Conservation (phyloP, 805 yeast genomes). For the Cyberlindnera suaveolens region DNA sequence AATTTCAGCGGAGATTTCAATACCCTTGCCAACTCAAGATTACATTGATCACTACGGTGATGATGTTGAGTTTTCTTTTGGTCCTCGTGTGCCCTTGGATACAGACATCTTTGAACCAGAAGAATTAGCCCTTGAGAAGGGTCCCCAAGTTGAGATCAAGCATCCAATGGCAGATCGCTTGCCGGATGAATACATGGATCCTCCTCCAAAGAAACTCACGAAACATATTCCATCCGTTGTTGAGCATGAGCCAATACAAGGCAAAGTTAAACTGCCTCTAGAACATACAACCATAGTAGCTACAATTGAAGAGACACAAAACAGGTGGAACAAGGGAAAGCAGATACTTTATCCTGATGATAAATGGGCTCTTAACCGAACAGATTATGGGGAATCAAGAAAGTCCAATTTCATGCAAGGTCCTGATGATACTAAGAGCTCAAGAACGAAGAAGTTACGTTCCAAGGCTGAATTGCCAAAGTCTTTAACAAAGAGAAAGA, state of each 20-base stretch:
- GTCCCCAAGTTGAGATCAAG: neutral
- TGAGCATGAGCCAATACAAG: too few relatives aligned
- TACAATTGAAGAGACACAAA: neutral
- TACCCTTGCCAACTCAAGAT: too few relatives aligned
- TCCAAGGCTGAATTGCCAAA: neutral
- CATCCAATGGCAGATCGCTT: slow-evolving; percentile 3
- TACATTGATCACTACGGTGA: neutral
- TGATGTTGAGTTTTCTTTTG: neutral
- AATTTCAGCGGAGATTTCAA: too few relatives aligned
- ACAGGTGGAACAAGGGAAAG: neutral
- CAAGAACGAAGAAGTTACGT: neutral
- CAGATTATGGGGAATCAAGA: neutral
- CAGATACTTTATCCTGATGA: neutral
- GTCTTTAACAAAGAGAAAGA: neutral
- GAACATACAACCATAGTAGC: too few relatives aligned
- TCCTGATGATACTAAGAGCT: neutral
- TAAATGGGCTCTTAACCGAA: neutral
- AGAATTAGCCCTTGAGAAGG: slow-evolving; percentile 3
- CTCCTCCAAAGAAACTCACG: slow-evolving; percentile 4
- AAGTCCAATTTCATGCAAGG: neutral
- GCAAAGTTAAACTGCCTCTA: too few relatives aligned
- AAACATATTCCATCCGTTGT: neutral
- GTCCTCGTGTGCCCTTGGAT: neutral
- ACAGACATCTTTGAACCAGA: neutral
- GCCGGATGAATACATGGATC: slow-evolving; percentile 5